Evolutionary conservation across 805 yeast genomes (phyloP).

Genomic region (Alloascoidea africana): DNA sequence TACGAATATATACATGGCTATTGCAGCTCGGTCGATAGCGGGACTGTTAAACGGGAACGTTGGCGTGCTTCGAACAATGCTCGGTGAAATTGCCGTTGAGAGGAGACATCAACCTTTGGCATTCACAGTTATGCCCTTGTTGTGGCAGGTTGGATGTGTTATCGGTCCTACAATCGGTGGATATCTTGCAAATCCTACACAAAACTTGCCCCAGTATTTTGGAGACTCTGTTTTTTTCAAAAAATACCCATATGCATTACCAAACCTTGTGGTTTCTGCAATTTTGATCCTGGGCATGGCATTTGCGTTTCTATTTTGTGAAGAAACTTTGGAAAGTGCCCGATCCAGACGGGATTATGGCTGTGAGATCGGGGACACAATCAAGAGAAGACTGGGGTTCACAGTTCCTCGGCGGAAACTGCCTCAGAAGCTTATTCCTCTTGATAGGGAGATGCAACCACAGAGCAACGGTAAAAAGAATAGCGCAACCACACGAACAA

Average conservation of each 20-base stretch:
- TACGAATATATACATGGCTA: conserved; percentile 32
- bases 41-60: conserved; percentile 49
- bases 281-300: conserved; percentile 15
- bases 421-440: conserved; percentile 2
- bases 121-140: conserved; percentile 40
- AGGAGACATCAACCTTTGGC: conserved; percentile 46
- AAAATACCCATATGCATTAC: conserved; percentile 32
- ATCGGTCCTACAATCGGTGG: conserved; percentile 47
- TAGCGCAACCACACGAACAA: too few species aligned
- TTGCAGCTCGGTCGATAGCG: conserved; percentile 34
- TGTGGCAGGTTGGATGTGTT: conserved; percentile 43
- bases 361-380: conserved; percentile 8
- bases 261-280: conserved; percentile 31
- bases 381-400: conserved; percentile 5
- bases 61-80: conserved; percentile 43
- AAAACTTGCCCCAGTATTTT: conserved; percentile 14
- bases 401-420: conserved; percentile 2
- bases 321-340: conserved; percentile 10
- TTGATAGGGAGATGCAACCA: not conserved
- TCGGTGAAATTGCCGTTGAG: conserved; percentile 45
- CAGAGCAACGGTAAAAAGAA: too few species aligned
- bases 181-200: conserved; percentile 29
- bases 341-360: conserved; percentile 8
- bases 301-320: conserved; percentile 10
- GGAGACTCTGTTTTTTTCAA: conserved; percentile 11